Conservation (phyloP, 2,329 filamentous ascomycete species). For the Colletotrichum tamarilloi region DNA sequence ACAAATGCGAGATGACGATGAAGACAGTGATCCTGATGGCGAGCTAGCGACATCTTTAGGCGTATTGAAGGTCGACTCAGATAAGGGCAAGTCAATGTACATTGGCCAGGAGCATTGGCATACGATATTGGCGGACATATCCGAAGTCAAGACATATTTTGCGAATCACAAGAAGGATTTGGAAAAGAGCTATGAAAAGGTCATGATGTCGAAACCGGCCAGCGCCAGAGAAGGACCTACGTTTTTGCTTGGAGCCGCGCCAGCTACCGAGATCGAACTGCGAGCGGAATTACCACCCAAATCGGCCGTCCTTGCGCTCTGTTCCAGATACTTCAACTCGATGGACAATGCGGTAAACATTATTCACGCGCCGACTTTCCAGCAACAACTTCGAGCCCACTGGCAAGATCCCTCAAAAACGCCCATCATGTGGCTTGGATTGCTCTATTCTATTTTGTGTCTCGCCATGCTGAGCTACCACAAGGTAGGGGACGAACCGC, state of each 20-base stretch:
- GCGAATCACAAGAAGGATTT: constrained; percentile 86
- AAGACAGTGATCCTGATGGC: constrained; percentile 78
- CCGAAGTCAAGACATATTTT: constrained; percentile 95
- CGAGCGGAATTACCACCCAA: constrained; percentile 84
- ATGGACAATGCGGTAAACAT: constrained; percentile 77
- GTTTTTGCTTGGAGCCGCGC: constrained; percentile 80
- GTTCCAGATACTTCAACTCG: constrained; percentile 92
- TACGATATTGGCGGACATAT: constrained; percentile 81
- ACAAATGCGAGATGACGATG: constrained; percentile 58
- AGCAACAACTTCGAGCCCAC: constrained; percentile 73
- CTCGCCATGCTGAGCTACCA: constrained; percentile 83
- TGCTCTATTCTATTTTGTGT: constrained; percentile 81
- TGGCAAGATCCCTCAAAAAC: constrained; percentile 81
- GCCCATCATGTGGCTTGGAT: constrained; percentile 80
- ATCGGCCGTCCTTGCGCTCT: constrained; percentile 83
- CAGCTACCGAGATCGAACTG: constrained; percentile 80
- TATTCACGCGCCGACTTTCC: constrained; percentile 86
- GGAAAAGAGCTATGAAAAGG: constrained; percentile 82
- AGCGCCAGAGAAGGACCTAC: constrained; percentile 74
- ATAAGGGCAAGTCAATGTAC: constrained; percentile 83
- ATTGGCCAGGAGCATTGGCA: constrained; percentile 88
- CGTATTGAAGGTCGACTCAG: constrained; percentile 82
- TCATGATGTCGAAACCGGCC: constrained; percentile 74
- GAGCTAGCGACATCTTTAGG: constrained; percentile 79
- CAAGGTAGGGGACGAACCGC: constrained; percentile 82